A percentile compares a stretch with the other conserved stretches of the same genome.
phyloP scores from a whole-genome alignment of 2,329 filamentous ascomycete genomes.

The Parastagonospora nodorum region DNA sequence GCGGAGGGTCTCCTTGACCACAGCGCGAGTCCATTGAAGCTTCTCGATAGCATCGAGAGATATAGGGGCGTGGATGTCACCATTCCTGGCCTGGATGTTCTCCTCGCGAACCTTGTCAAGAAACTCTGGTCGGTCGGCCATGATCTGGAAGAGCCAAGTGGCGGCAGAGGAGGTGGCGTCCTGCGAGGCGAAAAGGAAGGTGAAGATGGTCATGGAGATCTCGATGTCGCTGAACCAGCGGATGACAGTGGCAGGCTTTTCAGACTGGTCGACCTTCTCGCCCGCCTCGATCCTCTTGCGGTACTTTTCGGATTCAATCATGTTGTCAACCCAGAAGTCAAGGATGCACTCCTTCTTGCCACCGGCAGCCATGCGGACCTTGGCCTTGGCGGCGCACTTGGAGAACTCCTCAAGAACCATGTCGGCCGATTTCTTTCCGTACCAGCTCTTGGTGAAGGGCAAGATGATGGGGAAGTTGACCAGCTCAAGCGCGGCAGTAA shows the following conservation, averaged over 20 bases:
- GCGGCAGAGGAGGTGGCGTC: conserved; percentile 93
- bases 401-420: conserved; percentile 89
- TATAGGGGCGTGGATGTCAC: conserved; percentile 71
- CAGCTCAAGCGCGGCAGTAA: conserved; percentile 91
- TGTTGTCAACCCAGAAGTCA: conserved; percentile 83
- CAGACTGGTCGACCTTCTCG: conserved; percentile 60
- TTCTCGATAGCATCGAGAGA: conserved; percentile 87
- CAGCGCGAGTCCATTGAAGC: conserved; percentile 86
- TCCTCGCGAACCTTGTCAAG: conserved; percentile 90
- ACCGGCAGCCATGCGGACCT: conserved; percentile 87
- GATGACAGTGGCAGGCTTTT: conserved; percentile 82
- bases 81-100: conserved; percentile 77
- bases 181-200: conserved; percentile 95
- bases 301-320: conserved; percentile 84
- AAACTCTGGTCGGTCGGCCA: conserved; percentile 91
- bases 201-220: conserved; percentile 91
- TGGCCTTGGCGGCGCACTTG: conserved; percentile 91
- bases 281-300: conserved; percentile 77
- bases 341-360: conserved; percentile 90
- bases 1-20: conserved; percentile 71
- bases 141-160: conserved; percentile 94
- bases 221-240: conserved; percentile 89
- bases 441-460: conserved; percentile 94
- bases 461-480: conserved; percentile 90
- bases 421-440: conserved; percentile 92